phyloP scores from a whole-genome alignment of 1,284 basidiomycete genomes.

The Ceratorhiza oryzae-sativae region DNA sequence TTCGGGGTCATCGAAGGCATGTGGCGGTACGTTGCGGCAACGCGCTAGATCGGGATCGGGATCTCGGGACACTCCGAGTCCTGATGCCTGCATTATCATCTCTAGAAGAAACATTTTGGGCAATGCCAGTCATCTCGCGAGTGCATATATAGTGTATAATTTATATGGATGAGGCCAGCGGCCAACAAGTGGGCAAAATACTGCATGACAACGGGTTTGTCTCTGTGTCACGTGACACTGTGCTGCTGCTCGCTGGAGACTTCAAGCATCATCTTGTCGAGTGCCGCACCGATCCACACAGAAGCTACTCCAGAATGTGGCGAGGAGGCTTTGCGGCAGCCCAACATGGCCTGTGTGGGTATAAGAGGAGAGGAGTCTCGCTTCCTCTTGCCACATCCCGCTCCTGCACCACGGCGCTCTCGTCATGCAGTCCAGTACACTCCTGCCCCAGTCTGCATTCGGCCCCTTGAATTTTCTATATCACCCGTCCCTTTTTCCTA shows the following conservation, averaged over 20 bases:
- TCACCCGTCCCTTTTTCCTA: too few relatives aligned
- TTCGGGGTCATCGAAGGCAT: background rate
- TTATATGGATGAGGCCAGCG: too few relatives aligned
- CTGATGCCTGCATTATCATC: too few relatives aligned
- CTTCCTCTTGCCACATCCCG: background rate
- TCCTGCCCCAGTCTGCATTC: too few relatives aligned
- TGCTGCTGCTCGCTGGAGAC: conserved; percentile 13
- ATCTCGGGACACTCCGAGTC: background rate
- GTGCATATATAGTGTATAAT: too few relatives aligned
- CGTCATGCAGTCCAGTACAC: background rate
- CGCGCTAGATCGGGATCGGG: background rate
- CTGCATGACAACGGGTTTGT: background rate
- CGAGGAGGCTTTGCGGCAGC: conserved; percentile 10
- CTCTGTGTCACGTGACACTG: background rate
- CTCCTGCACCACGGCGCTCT: background rate
- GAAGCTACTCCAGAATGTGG: background rate
- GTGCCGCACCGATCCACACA: background rate
- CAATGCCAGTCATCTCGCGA: too few relatives aligned
- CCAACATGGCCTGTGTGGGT: too few relatives aligned
- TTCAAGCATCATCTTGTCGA: conserved; percentile 12
- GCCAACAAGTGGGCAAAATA: background rate
- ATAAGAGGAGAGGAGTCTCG: background rate
- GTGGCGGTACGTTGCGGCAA: background rate
- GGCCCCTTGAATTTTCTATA: too few relatives aligned
- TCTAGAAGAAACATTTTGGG: too few relatives aligned